Evolutionary conservation across 1,284 basidiomycete genomes (phyloP).

Genomic region (Trametes versicolor): DNA sequence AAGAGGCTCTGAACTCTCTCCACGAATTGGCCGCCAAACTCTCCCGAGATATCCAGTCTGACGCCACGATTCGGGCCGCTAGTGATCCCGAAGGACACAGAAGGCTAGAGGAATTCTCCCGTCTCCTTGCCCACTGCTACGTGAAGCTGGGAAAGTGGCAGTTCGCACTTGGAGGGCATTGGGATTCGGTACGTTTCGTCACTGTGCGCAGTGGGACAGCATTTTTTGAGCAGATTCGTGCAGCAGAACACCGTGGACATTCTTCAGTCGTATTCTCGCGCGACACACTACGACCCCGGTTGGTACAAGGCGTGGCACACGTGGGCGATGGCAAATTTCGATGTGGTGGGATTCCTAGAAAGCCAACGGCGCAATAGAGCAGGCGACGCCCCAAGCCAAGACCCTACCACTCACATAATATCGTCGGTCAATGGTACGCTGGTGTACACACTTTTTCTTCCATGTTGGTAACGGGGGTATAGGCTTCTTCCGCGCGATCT

Average conservation of each 20-base stretch:
- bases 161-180: slow-evolving; percentile 79
- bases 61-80: slow-evolving; percentile 61
- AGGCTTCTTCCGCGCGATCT: slow-evolving; percentile 97
- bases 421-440: slow-evolving; percentile 88
- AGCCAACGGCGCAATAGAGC: slow-evolving; percentile 67
- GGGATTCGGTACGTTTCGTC: slow-evolving; percentile 71
- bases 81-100: slow-evolving; percentile 53
- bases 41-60: slow-evolving; percentile 75
- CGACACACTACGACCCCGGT: slow-evolving; percentile 91
- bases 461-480: not conserved
- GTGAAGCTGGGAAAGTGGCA: slow-evolving; percentile 99
- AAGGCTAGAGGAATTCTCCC: slow-evolving; percentile 81
- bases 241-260: slow-evolving; percentile 86
- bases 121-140: slow-evolving; percentile 93
- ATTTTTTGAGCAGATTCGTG: slow-evolving; percentile 23
- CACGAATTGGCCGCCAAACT: slow-evolving; percentile 86
- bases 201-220: not conserved
- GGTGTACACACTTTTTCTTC: not conserved
- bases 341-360: slow-evolving; percentile 90
- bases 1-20: slow-evolving; percentile 86
- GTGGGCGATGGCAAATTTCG: slow-evolving; percentile 97
- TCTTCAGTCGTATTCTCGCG: slow-evolving; percentile 85
- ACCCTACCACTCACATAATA: slow-evolving; percentile 88
- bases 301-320: slow-evolving; percentile 99
- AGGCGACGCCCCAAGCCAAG: slow-evolving; percentile 74